Evolutionary conservation across 2,329 filamentous ascomycete genomes (phyloP), one percentile per base, ranked within the genome.

Genomic region (Colletotrichum melonis): DNA sequence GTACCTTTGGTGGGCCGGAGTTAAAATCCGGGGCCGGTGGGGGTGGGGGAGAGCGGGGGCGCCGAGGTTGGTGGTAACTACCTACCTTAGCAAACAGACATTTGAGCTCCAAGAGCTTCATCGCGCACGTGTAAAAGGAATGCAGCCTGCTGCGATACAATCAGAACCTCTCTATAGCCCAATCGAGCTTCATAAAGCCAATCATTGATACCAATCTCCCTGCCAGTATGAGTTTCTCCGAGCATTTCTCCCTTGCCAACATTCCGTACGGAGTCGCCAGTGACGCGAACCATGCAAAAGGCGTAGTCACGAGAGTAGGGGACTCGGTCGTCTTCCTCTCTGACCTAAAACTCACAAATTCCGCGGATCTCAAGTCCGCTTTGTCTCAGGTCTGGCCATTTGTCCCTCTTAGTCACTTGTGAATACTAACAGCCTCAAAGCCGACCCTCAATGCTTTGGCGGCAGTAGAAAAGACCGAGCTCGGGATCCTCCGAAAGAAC

Each of bases 251-350:
- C 0, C 77, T 87, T 54, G 78, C 82, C 24, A 90, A 90, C 72
- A 86, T 90, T 52, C 88, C 88, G 0, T 90, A 87, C 63, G 87
- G 88, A 11, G 83, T 90, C 14, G 87, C 85, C 28, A 88, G 86
- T 0, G 85, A 83, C 0, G 56, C 72, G 8, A 72, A 73, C 0
- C 83, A 86, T 67, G 67, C 78, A 0, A 72, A 73, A 4, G 83
- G 86, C 70, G 84, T 84, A 57, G 89, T 82, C 1, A 91, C 89
- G 0, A 84, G 89, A 52, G 79, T 90, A 12, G 79, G 82, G 11
- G 84, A 90, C 65, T 80, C 81, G 5, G 86, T 90, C 0, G 80
- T 91, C 42, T 90, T 90, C 75, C 82, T 92, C 0, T 80, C 81
- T 1, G 83, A 84, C 5, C 78, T 90, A 19, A 79, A 81, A 22